Evolutionary conservation across 768 basidiomycete genomes (phyloP).

Genomic region (Leccinum variicolor): DNA sequence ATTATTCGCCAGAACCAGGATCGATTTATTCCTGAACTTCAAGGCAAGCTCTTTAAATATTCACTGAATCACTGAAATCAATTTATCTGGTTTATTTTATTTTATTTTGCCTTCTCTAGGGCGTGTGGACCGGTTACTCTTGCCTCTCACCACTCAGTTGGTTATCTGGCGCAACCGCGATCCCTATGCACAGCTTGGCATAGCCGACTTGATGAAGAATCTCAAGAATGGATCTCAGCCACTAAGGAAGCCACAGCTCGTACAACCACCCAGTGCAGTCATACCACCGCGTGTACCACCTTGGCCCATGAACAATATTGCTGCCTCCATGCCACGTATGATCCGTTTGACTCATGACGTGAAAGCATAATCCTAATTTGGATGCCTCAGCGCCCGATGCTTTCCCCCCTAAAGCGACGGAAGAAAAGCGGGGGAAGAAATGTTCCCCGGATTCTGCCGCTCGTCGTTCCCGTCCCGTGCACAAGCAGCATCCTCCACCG

Average conservation of each 20-base stretch:
- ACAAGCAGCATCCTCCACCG: slow-evolving; percentile 21
- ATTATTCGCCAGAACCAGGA: slow-evolving; percentile 34
- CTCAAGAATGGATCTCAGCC: slow-evolving; percentile 12
- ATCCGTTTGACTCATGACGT: not conserved
- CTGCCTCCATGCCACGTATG: slow-evolving; percentile 38
- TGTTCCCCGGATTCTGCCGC: slow-evolving; percentile 1
- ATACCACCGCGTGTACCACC: slow-evolving; percentile 16
- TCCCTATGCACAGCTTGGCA: slow-evolving; percentile 33
- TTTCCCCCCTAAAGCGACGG: slow-evolving; percentile 24
- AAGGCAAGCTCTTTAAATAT: slow-evolving; percentile 17
- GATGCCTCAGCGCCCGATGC: slow-evolving; percentile 37
- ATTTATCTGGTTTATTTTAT: not conserved
- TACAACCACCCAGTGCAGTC: slow-evolving; percentile 9
- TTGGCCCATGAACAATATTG: slow-evolving; percentile 22
- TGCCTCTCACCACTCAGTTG: slow-evolving; percentile 31
- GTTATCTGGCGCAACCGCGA: slow-evolving; percentile 28
- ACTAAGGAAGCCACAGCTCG: slow-evolving; percentile 17
- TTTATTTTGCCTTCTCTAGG: slow-evolving; percentile 16
- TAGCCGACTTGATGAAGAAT: slow-evolving; percentile 29
- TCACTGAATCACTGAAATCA: not conserved
- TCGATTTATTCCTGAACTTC: slow-evolving; percentile 25
- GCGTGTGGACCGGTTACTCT: slow-evolving; percentile 31
- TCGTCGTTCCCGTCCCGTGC: slow-evolving; percentile 24
- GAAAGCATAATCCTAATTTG: slow-evolving; percentile 6
- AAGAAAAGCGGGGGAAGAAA: slow-evolving; percentile 16